Conservation (phyloP, 148 eudicot species). For the Nepenthes mirabilis region DNA sequence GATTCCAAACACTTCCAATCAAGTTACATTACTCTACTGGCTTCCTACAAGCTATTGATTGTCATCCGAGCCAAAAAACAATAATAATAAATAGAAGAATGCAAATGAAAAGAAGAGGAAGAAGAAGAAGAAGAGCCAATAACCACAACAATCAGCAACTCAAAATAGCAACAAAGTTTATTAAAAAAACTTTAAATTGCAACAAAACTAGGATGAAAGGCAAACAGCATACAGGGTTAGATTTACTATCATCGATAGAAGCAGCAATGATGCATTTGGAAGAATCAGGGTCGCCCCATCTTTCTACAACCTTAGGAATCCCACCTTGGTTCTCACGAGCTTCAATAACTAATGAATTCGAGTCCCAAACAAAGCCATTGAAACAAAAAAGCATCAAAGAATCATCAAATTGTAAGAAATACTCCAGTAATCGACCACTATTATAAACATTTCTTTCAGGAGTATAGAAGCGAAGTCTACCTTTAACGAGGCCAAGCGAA, state of each 20-base stretch:
- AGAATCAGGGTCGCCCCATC: conserved; percentile 89
- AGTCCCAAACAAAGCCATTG: background rate
- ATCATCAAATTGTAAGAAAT: too few relatives aligned
- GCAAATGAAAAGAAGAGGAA: background rate
- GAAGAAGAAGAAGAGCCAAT: background rate
- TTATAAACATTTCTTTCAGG: background rate
- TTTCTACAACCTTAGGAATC: conserved; percentile 57
- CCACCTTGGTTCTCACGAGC: conserved; percentile 59
- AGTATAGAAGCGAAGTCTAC: conserved; percentile 12
- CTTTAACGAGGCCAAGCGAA: conserved; percentile 71
- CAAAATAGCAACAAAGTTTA: background rate
- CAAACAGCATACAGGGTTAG: conserved; percentile 50
- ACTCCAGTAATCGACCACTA: background rate
- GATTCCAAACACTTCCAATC: too few relatives aligned
- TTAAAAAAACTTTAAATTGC: background rate
- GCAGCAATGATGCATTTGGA: conserved; percentile 58
- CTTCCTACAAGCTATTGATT: too few relatives aligned
- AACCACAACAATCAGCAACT: background rate
- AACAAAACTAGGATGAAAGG: background rate
- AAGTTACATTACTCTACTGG: too few relatives aligned
- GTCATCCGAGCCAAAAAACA: background rate
- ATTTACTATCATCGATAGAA: conserved; percentile 42
- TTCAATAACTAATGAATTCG: conserved; percentile 46
- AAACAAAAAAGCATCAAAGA: background rate
- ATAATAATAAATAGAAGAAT: background rate